Conservation (phyloP, 2,329 filamentous ascomycete genomes). For the Fusarium avenaceum region DNA sequence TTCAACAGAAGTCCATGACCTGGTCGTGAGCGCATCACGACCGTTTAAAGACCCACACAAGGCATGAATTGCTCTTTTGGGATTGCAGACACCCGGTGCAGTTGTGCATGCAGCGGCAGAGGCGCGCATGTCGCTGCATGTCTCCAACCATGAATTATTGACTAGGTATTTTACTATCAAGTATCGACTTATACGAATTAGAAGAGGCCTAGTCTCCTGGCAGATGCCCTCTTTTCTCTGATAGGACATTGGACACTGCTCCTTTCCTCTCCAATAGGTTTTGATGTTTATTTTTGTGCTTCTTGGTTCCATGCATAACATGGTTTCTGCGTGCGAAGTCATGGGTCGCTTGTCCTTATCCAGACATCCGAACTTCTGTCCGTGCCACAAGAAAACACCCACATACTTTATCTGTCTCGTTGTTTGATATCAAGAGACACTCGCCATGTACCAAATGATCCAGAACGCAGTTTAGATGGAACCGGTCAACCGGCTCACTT, state of each 20-base stretch:
- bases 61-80: conserved; percentile 8
- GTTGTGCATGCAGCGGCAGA: conserved; percentile 32
- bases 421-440: conserved; percentile 4
- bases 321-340: conserved; percentile 13
- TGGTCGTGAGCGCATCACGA: conserved; percentile 19
- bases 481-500: conserved; percentile 8
- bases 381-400: conserved; percentile 25
- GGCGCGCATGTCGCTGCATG: conserved; percentile 16
- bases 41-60: conserved; percentile 2
- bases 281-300: conserved; percentile 4
- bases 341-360: conserved; percentile 33
- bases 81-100: conserved; percentile 10
- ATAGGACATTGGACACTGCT: not conserved
- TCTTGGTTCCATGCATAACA: conserved; percentile 31
- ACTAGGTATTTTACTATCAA: not conserved
- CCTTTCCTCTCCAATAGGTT: not conserved
- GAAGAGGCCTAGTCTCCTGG: not conserved
- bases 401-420: conserved; percentile 13
- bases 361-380: conserved; percentile 12
- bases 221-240: not conserved
- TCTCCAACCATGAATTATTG: conserved; percentile 21
- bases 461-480: not conserved
- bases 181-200: too few species aligned
- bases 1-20: conserved; percentile 24
- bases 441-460: not conserved